Percentiles rank a stretch among this genome's conserved stretches.
Evolutionary conservation across 768 basidiomycete species (phyloP).

Genomic region (Hypholoma fasciculare): DNA sequence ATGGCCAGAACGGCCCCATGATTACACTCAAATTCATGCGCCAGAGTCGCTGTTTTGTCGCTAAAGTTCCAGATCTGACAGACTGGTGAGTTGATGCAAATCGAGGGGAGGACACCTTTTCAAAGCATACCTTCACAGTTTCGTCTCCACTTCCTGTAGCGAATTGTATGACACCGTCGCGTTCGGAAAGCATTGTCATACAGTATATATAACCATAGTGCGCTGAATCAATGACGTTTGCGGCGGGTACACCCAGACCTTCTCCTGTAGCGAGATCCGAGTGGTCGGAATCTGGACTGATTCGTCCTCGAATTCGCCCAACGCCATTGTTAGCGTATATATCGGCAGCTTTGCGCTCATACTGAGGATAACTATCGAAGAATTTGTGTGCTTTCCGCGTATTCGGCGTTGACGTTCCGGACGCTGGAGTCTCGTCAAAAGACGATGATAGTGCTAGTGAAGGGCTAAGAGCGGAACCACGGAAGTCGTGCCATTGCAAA

Average conservation of each 20-base stretch:
- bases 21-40: conserved; percentile 69
- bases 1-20: conserved; percentile 86
- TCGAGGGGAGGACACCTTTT: not conserved
- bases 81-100: not conserved
- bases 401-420: conserved; percentile 39
- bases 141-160: conserved; percentile 92
- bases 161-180: conserved; percentile 41
- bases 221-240: conserved; percentile 82
- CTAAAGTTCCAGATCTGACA: conserved; percentile 69
- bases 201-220: conserved; percentile 96
- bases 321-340: conserved; percentile 60
- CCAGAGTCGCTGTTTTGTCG: conserved; percentile 38
- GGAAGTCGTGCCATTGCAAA: conserved; percentile 83
- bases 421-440: conserved; percentile 15
- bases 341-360: conserved; percentile 67
- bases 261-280: conserved; percentile 30
- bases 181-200: conserved; percentile 45
- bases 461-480: conserved; percentile 8
- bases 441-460: conserved; percentile 17
- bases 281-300: conserved; percentile 33
- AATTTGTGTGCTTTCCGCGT: conserved; percentile 77
- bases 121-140: conserved; percentile 66
- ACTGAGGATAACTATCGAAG: conserved; percentile 86
- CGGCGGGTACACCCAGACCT: conserved; percentile 56
- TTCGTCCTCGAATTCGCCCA: conserved; percentile 24